phyloP scores from a whole-genome alignment of 768 basidiomycete species.

The Chlorophyllum brunneum region DNA sequence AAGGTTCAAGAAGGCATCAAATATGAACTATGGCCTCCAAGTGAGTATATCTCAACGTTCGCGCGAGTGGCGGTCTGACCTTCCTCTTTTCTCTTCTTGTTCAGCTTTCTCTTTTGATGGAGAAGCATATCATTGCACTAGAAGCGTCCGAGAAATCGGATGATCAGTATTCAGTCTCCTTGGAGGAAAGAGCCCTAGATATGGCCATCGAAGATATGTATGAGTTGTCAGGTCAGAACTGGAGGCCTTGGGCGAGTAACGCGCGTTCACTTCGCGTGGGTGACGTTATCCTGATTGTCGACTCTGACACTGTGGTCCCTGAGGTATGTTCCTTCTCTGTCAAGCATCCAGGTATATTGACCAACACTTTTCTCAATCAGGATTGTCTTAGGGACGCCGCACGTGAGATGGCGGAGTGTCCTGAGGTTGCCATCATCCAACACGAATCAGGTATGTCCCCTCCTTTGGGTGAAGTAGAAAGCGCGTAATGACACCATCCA shows the following conservation, averaged over 20 bases:
- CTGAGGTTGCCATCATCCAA: conserved; percentile 85
- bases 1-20: conserved; percentile 88
- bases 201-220: conserved; percentile 73
- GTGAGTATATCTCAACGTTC: conserved; percentile 20
- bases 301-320: conserved; percentile 78
- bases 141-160: conserved; percentile 35
- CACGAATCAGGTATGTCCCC: conserved; percentile 68
- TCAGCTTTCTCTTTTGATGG: conserved; percentile 61
- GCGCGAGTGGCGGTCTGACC: neutral
- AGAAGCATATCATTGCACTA: conserved; percentile 44
- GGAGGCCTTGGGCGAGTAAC: conserved; percentile 76
- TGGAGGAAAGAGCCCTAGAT: conserved; percentile 73
- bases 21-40: conserved; percentile 78
- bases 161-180: conserved; percentile 34
- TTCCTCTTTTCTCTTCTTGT: conserved; percentile 17
- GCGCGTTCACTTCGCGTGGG: conserved; percentile 73
- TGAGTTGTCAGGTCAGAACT: conserved; percentile 50
- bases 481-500: conserved; percentile 5
- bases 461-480: neutral
- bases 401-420: conserved; percentile 76
- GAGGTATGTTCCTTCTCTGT: conserved; percentile 38
- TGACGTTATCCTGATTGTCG: conserved; percentile 76
- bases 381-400: conserved; percentile 92
- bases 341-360: neutral
- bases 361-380: conserved; percentile 21